These are phyloP conservation scores for Backusella tuberculispora DNA, from an alignment of 192 early-diverging fungal species.

Conservation along the genomic window DNA sequence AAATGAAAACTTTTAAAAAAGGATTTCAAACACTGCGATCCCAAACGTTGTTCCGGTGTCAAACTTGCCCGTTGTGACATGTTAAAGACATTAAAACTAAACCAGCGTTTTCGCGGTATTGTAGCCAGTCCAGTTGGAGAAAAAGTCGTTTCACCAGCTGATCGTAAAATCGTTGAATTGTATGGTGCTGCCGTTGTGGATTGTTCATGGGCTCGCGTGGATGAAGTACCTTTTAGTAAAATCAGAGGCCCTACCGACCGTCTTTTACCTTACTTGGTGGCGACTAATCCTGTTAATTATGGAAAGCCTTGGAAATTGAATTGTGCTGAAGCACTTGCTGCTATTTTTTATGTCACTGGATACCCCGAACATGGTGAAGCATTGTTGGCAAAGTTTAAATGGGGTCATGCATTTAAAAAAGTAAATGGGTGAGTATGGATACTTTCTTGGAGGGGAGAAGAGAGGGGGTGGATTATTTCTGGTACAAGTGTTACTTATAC, in stretches of 20 bases:
- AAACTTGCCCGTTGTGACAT: constrained; percentile 84
- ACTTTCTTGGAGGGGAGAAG: constrained; percentile 18
- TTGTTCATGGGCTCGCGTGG: constrained; percentile 95
- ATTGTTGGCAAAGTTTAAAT: constrained; percentile 88
- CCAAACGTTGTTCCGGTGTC: constrained; percentile 94
- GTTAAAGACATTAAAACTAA: constrained; percentile 79
- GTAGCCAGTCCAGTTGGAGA: constrained; percentile 87
- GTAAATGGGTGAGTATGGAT: constrained; percentile 68
- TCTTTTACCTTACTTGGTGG: constrained; percentile 90
- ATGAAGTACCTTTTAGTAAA: constrained; percentile 92
- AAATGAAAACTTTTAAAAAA: constrained; percentile 13
- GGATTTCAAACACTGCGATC: constrained; percentile 99
- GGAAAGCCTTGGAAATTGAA: constrained; percentile 95
- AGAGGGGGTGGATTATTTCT: constrained; percentile 20
- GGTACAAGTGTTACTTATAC: neutral
- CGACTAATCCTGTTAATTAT: constrained; percentile 98
- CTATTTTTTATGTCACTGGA: constrained; percentile 89
- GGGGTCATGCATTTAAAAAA: constrained; percentile 92
- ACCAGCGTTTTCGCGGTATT: constrained; percentile 87
- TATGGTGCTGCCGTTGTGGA: constrained; percentile 92
- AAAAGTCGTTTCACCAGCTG: constrained; percentile 86
- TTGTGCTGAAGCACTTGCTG: constrained; percentile 97
- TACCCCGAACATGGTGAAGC: constrained; percentile 68
- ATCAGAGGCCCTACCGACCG: constrained; percentile 86
- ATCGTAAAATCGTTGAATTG: constrained; percentile 74